Evolutionary conservation across 2,329 filamentous ascomycete genomes (phyloP).

Genomic region (Pseudocercospora fuligena): DNA sequence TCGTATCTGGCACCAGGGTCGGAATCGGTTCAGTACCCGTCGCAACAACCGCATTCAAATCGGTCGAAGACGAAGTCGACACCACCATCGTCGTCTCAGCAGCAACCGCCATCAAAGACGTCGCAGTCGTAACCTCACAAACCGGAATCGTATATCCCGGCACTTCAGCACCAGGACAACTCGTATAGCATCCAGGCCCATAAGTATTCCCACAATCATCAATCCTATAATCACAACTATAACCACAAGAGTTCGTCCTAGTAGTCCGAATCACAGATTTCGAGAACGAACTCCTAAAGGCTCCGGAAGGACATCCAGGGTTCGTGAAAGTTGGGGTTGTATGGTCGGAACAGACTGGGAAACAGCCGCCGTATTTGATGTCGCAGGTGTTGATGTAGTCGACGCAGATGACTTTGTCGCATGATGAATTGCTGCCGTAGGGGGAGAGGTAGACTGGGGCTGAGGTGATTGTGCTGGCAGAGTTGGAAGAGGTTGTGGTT

Average conservation of each 20-base stretch:
- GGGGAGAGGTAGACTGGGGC: conserved; percentile 5
- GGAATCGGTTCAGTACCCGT: background rate
- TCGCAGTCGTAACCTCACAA: conserved; percentile 12
- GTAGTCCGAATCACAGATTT: conserved; percentile 11
- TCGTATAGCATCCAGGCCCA: conserved; percentile 30
- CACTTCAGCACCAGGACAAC: conserved; percentile 18
- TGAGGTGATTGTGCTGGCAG: conserved; percentile 1
- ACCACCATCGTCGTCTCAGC: background rate
- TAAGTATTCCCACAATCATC: conserved; percentile 31
- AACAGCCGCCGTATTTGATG: conserved; percentile 34
- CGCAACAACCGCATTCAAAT: background rate
- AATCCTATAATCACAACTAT: conserved; percentile 26
- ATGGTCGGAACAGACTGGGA: conserved; percentile 27
- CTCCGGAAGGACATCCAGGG: conserved; percentile 24
- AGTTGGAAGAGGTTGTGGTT: background rate
- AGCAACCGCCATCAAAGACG: background rate
- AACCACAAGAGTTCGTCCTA: conserved; percentile 20
- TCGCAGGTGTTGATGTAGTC: conserved; percentile 35
- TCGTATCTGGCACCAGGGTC: background rate
- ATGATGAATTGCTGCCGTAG: background rate
- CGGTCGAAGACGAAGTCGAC: background rate
- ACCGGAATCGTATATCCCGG: conserved; percentile 26
- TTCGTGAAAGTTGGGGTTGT: conserved; percentile 31
- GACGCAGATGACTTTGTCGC: conserved; percentile 26
- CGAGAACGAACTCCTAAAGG: conserved; percentile 14